Evolutionary conservation across 805 yeast genomes (phyloP), one percentile per base, ranked within the genome.

Genomic region (Candida insectalens): DNA sequence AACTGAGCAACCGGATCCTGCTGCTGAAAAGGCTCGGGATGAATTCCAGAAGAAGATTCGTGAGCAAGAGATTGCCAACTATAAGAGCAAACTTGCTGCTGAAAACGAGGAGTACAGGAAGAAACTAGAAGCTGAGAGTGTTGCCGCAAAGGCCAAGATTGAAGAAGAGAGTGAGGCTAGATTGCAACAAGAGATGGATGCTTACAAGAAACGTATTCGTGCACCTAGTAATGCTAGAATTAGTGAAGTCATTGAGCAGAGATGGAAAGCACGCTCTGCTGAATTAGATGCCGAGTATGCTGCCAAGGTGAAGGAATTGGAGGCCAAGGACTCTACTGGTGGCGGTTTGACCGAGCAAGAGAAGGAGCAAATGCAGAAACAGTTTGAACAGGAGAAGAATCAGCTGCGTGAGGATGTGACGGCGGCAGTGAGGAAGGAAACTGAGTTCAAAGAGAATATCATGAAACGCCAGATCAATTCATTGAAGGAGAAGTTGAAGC

Each of bases 361-460:
- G 27, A 46, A 47, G 26, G 38, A 40, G 8, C 45, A 47, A 18
- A 38, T 42, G 5, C 40, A 33, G 35, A 43, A 37, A 32, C 38
- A 33, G 40, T 42, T 49, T 29, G 52, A 48, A 19, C 36, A 37
- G 17, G 55, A 47, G 36, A 52, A 53, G 53, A 48, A 59, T 41
- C 57, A 62, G 38, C 60, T 64, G 29, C 62, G 67, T 14, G 64
- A 60, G 21, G 68, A 63, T 30, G 65, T 69, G 3, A 58, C 71
- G 32, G 59, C 62, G 34, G 69, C 71, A 18, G 67, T 72, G 28
- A 69, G 71, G 32, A 71, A 74, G 48, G 76, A 75, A 46, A 67
- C 66, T 31, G 79, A 71, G 38, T 67, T 80, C 52, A 69, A 75
- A 43, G 65, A 67, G 36, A 69, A 65, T 38, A 67, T 79, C 52